phyloP scores from a whole-genome alignment of 345 rosid genomes.

The Limnanthes douglasii region DNA sequence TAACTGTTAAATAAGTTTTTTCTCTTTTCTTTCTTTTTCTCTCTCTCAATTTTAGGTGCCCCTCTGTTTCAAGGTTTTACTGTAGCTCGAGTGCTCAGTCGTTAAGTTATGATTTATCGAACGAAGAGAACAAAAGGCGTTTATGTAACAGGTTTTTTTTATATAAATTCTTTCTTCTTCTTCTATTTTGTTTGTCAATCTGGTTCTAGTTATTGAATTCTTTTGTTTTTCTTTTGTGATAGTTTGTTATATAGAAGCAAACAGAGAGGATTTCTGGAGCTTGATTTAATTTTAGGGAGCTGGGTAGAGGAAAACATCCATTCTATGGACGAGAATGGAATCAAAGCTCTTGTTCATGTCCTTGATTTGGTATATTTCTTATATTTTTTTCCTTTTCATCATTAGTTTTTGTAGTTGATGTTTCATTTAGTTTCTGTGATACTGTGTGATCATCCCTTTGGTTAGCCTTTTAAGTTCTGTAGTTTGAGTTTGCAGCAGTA shows the following conservation, averaged over 20 bases:
- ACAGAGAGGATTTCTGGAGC: constrained; percentile 87
- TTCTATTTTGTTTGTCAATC: background rate
- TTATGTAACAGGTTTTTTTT: constrained; percentile 66
- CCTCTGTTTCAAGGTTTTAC: constrained; percentile 30
- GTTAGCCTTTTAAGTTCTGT: no score
- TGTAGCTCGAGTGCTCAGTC: constrained; percentile 15
- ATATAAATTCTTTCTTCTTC: background rate
- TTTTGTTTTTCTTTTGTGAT: no score
- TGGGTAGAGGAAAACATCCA: constrained; percentile 78
- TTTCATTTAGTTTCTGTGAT: no score
- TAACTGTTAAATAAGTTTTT: no score
- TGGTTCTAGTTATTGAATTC: no score
- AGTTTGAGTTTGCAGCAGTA: no score
- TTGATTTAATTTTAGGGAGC: constrained; percentile 81
- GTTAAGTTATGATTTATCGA: constrained; percentile 41
- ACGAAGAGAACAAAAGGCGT: constrained; percentile 59
- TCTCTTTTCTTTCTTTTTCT: no score
- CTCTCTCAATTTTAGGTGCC: constrained; percentile 32
- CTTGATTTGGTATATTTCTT: constrained; percentile 52
- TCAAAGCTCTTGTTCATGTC: constrained; percentile 64
- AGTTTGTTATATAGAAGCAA: constrained; percentile 90
- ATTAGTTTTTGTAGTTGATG: no score
- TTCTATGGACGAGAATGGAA: constrained; percentile 57
- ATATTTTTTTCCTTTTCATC: no score
- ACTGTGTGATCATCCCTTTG: no score